These are phyloP conservation scores for Auxenochlorella pyrenoidosa DNA, from an alignment of 139 green algal species.

Conservation along the genomic window DNA sequence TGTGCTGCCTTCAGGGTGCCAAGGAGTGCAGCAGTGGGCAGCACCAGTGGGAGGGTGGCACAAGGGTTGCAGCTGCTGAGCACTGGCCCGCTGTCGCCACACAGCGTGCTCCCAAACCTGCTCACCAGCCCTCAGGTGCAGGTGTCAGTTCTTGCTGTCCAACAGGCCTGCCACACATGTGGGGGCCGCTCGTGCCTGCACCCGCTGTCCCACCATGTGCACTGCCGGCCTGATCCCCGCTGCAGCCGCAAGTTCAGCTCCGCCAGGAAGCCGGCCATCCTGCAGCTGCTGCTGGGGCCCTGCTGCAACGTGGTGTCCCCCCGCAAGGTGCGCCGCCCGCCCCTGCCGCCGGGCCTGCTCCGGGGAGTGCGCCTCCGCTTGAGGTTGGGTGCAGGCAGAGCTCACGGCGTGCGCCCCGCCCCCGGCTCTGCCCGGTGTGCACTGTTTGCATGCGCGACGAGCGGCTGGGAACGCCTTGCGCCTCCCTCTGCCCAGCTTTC, in stretches of 20 bases:
- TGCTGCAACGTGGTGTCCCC: conserved; percentile 66
- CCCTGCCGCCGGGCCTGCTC: background rate
- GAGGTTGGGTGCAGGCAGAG: too few relatives aligned
- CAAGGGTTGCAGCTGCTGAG: background rate
- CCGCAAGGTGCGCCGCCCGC: background rate
- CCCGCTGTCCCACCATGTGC: background rate
- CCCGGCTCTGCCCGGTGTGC: too few relatives aligned
- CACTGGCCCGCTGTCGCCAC: background rate
- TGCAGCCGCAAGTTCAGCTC: conserved; percentile 66
- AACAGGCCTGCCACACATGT: background rate
- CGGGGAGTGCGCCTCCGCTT: background rate
- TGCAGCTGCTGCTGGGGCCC: conserved; percentile 70
- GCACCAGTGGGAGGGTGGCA: background rate
- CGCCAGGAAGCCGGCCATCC: conserved; percentile 60
- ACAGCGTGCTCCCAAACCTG: background rate
- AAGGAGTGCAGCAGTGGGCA: background rate
- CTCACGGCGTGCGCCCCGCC: background rate
- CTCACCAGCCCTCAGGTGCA: too few relatives aligned
- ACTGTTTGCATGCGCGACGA: too few relatives aligned
- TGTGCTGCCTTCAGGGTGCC: background rate
- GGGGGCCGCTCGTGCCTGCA: background rate
- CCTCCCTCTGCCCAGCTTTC: too few relatives aligned
- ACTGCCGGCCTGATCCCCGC: background rate
- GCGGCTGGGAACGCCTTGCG: too few relatives aligned
- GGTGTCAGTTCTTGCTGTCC: too few relatives aligned